Conservation (phyloP, 495 filamentous ascomycete species). For the Clavariopsis aquatica region DNA sequence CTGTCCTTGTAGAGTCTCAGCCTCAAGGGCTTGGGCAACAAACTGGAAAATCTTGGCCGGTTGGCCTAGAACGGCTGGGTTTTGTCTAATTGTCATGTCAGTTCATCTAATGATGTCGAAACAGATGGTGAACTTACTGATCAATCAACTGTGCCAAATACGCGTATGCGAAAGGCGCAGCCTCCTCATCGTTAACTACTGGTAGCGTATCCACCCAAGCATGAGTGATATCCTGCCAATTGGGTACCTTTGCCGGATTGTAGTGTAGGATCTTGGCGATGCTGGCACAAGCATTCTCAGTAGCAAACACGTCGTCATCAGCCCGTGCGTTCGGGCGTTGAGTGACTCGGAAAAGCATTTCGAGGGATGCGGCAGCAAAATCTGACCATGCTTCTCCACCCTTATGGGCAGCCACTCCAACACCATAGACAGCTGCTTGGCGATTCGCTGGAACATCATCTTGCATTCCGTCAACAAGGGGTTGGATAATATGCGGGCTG, state of each 20-base stretch:
- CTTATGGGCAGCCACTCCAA: slow-evolving; percentile 92
- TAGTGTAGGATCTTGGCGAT: slow-evolving; percentile 96
- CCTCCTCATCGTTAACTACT: slow-evolving; percentile 93
- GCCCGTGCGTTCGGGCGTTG: slow-evolving; percentile 75
- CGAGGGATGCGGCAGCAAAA: slow-evolving; percentile 77
- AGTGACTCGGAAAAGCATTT: slow-evolving; percentile 79
- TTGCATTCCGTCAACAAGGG: slow-evolving; percentile 77
- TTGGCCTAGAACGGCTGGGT: slow-evolving; percentile 73
- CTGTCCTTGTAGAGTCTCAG: slow-evolving; percentile 83
- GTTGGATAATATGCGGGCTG: slow-evolving; percentile 78
- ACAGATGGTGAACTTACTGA: slow-evolving; percentile 66
- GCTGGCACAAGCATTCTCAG: slow-evolving; percentile 94
- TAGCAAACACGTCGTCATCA: slow-evolving; percentile 96
- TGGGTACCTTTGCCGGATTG: slow-evolving; percentile 72
- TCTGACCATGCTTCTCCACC: slow-evolving; percentile 81
- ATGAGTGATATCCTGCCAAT: slow-evolving; percentile 68
- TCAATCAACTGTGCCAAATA: slow-evolving; percentile 91
- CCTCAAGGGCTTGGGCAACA: slow-evolving; percentile 84
- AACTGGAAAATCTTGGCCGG: slow-evolving; percentile 76
- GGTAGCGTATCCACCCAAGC: slow-evolving; percentile 90
- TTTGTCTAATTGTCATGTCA: slow-evolving; percentile 61
- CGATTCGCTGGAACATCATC: slow-evolving; percentile 88
- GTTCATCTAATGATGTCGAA: not conserved
- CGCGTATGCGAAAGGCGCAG: slow-evolving; percentile 92
- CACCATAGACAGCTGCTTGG: slow-evolving; percentile 94